Conservation (phyloP, 73 alveolate genomes). For the Tetrahymena borealis region DNA sequence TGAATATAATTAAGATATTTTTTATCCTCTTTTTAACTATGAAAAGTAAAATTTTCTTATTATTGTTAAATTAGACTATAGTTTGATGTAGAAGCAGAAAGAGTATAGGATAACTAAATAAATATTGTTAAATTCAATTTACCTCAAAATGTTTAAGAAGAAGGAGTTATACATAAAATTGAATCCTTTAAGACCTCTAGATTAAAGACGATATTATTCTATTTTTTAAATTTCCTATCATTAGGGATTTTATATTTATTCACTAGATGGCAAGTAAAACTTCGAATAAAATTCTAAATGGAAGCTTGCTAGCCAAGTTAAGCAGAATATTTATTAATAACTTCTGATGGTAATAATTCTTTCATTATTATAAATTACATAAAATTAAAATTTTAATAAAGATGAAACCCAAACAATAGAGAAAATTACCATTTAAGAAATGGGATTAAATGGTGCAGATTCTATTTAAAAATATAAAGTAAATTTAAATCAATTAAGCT, state of each 20-base stretch:
- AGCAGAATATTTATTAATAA: conserved; percentile 20
- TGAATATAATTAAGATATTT: too few relatives aligned
- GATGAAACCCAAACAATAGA: neutral
- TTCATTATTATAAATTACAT: neutral
- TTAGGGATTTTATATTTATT: conserved; percentile 22
- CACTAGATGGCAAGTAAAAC: conserved; percentile 26
- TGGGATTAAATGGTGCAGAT: neutral
- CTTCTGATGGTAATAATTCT: neutral
- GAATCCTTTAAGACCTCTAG: conserved; percentile 3
- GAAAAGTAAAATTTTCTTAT: too few relatives aligned
- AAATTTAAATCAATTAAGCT: neutral
- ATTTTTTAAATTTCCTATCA: neutral
- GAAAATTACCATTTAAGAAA: neutral
- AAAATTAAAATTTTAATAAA: neutral
- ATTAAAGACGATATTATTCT: neutral
- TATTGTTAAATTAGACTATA: neutral
- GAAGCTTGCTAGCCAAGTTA: neutral
- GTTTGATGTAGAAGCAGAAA: neutral
- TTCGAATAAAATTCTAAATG: conserved; percentile 7
- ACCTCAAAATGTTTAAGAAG: conserved; percentile 30
- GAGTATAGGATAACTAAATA: neutral
- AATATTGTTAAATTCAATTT: conserved; percentile 5
- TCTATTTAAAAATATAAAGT: neutral
- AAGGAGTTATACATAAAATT: conserved; percentile 14
- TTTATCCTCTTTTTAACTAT: too few relatives aligned